Conservation (phyloP, 116 monocot genomes). For the Phalaenopsis hybrid region DNA sequence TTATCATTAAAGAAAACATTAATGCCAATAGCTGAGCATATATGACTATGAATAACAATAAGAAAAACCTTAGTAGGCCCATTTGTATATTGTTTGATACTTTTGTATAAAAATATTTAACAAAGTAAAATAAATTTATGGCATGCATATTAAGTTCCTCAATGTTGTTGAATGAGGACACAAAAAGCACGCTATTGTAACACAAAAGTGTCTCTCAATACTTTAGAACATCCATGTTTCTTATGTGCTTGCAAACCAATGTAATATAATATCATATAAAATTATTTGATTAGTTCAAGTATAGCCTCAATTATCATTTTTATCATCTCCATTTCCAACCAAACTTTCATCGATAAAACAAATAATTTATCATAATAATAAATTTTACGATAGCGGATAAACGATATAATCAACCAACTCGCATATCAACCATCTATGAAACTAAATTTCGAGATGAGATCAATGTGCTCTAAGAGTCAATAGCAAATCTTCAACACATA, state of each 20-base stretch:
- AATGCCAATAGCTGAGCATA: background rate
- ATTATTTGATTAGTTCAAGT: background rate
- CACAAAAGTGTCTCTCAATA: background rate
- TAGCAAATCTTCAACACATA: no score
- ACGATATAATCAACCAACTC: background rate
- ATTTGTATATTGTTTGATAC: background rate
- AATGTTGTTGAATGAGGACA: background rate
- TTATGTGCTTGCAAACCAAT: background rate
- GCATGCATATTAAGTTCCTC: background rate
- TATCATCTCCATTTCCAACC: background rate
- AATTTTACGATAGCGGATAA: background rate
- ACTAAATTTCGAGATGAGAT: no score
- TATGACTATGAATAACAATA: background rate
- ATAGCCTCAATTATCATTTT: background rate
- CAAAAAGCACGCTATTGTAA: background rate
- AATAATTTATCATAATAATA: background rate
- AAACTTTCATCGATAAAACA: background rate
- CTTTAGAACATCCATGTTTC: background rate
- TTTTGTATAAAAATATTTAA: background rate
- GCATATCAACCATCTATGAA: no score
- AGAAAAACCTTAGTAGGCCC: background rate
- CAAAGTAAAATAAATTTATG: background rate
- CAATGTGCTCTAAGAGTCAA: no score
- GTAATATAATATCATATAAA: background rate
- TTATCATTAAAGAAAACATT: background rate